Conservation (phyloP, 2,329 filamentous ascomycete species). For the Mycosphaerella sp. region DNA sequence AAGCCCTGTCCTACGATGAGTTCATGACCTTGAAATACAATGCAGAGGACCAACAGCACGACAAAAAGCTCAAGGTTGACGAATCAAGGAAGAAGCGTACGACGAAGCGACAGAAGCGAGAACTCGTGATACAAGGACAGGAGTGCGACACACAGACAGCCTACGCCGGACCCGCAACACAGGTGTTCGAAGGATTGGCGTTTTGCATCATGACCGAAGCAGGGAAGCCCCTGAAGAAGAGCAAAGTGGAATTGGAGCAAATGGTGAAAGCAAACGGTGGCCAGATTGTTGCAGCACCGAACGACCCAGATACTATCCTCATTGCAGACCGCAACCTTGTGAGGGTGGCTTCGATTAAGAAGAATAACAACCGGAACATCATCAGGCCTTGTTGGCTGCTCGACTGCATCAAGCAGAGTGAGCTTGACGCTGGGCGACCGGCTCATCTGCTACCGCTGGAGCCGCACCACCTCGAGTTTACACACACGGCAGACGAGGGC, state of each 20-base stretch:
- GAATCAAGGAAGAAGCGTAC: slow-evolving; percentile 57
- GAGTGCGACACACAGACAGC: slow-evolving; percentile 45
- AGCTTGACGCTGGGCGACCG: slow-evolving; percentile 41
- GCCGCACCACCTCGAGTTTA: slow-evolving; percentile 65
- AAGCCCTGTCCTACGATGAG: slow-evolving; percentile 68
- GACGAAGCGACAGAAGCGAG: slow-evolving; percentile 55
- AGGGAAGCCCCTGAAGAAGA: slow-evolving; percentile 60
- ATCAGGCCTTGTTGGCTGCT: slow-evolving; percentile 75
- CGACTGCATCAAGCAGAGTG: slow-evolving; percentile 64
- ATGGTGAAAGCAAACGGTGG: slow-evolving; percentile 81
- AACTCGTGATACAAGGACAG: slow-evolving; percentile 67
- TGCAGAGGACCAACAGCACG: slow-evolving; percentile 62
- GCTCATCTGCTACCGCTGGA: slow-evolving; percentile 60
- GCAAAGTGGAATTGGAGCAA: slow-evolving; percentile 71
- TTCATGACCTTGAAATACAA: slow-evolving; percentile 65
- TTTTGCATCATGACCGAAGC: slow-evolving; percentile 80
- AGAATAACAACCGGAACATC: slow-evolving; percentile 63
- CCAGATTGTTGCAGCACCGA: slow-evolving; percentile 66
- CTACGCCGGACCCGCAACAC: slow-evolving; percentile 53
- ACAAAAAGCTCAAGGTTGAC: slow-evolving; percentile 69
- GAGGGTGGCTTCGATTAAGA: slow-evolving; percentile 76
- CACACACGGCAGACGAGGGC: slow-evolving; percentile 50
- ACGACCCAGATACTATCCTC: slow-evolving; percentile 58
- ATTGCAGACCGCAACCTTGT: slow-evolving; percentile 73
- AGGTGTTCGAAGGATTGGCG: slow-evolving; percentile 66